Evolutionary conservation across 176 grass and related monocot genomes (phyloP), one percentile per base, ranked within the genome.

Genomic region (Guadua angustifolia): DNA sequence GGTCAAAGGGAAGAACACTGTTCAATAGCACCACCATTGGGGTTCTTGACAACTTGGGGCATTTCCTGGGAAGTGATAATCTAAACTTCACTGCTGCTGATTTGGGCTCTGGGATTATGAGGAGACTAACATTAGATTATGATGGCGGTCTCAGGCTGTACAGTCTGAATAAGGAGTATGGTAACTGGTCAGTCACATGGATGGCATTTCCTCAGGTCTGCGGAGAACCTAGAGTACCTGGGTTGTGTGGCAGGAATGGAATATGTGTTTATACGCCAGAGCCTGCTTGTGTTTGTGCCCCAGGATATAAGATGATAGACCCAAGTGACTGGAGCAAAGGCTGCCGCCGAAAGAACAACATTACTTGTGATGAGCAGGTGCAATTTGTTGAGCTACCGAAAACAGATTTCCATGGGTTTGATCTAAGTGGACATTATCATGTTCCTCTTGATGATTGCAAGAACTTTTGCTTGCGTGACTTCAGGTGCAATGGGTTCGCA

Each of bases 161-260:
- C 44, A 92, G 87, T 74, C 66, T 87, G 12, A 56, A 79, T 36
- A 66, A 72, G 22, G 46, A 2, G 73, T 16, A 42, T 7, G 5
- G 80, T 29, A 83, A 0, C 29, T 93, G 88, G 91, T 88, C 40
- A 1, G 46, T 93, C 25, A 82, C 86, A 73, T 96, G 91, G 91
- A 65, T 89, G 45, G 88, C 88, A 18, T 79, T 89, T 89, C 72
- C 83, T 50, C 42, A 71, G 38, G 42, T 57, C 25, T 93, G 90
- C 84, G 17, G 50, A 42, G 80, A 29, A 29, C 1, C 1, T 29
- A 1, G 29, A 29, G 29, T 87, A 1, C 81, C 71, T 16, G 81
- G 81, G 7, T 33, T 89, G 26, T 96, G 94, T 16, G 88, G 94
- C 4, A 79, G n/a, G 19, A 89, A 96, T 14, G 91, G 88, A 75